phyloP scores from a whole-genome alignment of 306 rosid species.

The Vigna nakashimae region DNA sequence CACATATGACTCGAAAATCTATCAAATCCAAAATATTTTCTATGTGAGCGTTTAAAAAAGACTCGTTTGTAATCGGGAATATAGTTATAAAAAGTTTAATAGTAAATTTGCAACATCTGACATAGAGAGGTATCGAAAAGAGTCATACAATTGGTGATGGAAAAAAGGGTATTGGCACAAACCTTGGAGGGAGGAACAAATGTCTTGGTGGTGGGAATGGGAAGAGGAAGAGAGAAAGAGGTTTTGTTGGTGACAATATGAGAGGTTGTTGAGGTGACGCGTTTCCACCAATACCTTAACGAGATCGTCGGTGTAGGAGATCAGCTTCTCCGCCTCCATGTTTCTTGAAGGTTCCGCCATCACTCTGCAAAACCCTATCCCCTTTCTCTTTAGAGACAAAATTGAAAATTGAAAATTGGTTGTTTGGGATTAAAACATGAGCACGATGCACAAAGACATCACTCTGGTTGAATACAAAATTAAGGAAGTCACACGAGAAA shows the following conservation, averaged over 20 bases:
- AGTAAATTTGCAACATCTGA: too few species aligned
- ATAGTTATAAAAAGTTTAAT: too few species aligned
- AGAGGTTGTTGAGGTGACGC: conserved; percentile 53
- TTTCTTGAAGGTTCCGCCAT: conserved; percentile 61
- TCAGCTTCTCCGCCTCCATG: conserved; percentile 51
- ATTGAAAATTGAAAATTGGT: not conserved
- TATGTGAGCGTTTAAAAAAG: too few species aligned
- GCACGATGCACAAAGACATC: too few species aligned
- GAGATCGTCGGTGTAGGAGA: conserved; percentile 67
- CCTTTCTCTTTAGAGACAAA: not conserved
- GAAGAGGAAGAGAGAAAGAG: conserved; percentile 61
- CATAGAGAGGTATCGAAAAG: too few species aligned
- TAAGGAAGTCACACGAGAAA: too few species aligned
- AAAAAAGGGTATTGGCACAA: not conserved
- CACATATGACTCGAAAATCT: too few species aligned
- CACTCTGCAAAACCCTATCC: not conserved
- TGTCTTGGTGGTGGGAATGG: conserved; percentile 56
- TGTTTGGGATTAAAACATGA: not conserved
- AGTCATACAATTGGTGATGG: too few species aligned
- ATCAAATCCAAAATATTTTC: too few species aligned
- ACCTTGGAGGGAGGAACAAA: conserved; percentile 62
- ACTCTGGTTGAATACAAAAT: too few species aligned
- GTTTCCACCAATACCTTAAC: conserved; percentile 55
- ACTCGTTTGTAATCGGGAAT: too few species aligned
- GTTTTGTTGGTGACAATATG: conserved; percentile 52